Evolutionary conservation across 2,329 filamentous ascomycete genomes (phyloP), one percentile per base, ranked within the genome.

Genomic region (Xylariales sp.): DNA sequence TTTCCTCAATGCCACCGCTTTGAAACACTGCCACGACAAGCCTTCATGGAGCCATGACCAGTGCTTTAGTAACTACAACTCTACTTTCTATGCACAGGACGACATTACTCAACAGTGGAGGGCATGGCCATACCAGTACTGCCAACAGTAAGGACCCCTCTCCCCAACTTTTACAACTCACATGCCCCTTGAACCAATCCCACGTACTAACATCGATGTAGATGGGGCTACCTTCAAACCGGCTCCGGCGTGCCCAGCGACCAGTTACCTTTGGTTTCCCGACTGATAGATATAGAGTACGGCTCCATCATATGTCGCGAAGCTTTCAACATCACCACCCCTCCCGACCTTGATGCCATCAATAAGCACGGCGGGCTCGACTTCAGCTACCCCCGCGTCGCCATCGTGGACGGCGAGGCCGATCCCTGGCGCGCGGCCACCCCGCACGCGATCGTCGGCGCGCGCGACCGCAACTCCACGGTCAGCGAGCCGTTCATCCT

Each of bases 391-490:
- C 76, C 82, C 1, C 81, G 88, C 2, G 74, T 95, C 1, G 88
- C 88, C 3, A 74, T 86, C 33, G 67, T 95, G 27, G 87, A 89
- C 44, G 88, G 88, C 19, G 76, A 86, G 45, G 76, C 78, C 39
- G 88, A 94, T 54, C 87, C 88, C 0, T 95, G 88, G 88, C 75
- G 83, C 14, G 77, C 79, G 0, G 85, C 84, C 0, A 85, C 82
- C 0, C 78, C 84, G 1, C 81, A 91, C 34, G 81, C 80, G 1
- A 73, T 78, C 1, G 73, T 78, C n/a, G 74, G 68, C 2, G 71
- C 79, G 1, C 66, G 70, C 0, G 62, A 68, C 20, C 68, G 85
- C 15, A 60, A 66, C 12, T 84, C 74, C 30, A 85, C 84, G 0
- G 62, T 66, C 0, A 72, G 69, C 33, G 74, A 89, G 63, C 87